Base-by-base conservation (phyloP, 306 rosid species). In the Cucurbita pepo region DNA sequence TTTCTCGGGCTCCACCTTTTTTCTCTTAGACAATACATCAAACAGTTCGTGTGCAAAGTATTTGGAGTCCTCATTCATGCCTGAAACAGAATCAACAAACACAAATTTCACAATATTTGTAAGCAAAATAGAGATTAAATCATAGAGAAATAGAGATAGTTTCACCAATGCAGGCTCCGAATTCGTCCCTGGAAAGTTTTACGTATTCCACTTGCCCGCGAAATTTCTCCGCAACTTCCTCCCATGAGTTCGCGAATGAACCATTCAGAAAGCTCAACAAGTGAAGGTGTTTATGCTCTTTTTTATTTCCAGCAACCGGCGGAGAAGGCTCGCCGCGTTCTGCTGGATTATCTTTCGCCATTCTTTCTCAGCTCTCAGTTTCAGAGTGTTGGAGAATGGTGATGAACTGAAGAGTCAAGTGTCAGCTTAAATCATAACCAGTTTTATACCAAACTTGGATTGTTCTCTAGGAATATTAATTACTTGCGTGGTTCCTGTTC, bases 131-230 rank as follows among this genome's bases (percentile, higher is more conserved):
- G 16, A 64, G 52, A 64, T 43, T 41, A 52, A 52, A 52, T n/a
- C 48, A 62, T 2, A 15, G 48, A 5, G 36, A 8, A 0, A 30
- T 18, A 44, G 5, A 40, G 11, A 9, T 0, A 25, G 6, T 4
- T 14, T 64, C 82, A 94, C 98, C 97, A 52, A 94, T 82, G 88
- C 97, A 89, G 69, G 47, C 56, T 70, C 91, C 98, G 76, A 94
- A 94, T 61, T 90, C 84, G n/a, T 87, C 89, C 83, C 82, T 89
- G 34, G 56, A 44, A 71, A 94, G 83, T 76, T 66, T 87, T 43
- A 79, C 89, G 75, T 79, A 73, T 18, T 18, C 73, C 55, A 79
- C 80, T 77, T 79, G 45, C 51, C 75, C 79, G 58, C 21, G 3
- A 79, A 94, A 94, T 10, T 88, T 76, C 62, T 72, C 79, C 77